Conservation (phyloP, 2,329 filamentous ascomycete species). For the Atkinsonella texensis region DNA sequence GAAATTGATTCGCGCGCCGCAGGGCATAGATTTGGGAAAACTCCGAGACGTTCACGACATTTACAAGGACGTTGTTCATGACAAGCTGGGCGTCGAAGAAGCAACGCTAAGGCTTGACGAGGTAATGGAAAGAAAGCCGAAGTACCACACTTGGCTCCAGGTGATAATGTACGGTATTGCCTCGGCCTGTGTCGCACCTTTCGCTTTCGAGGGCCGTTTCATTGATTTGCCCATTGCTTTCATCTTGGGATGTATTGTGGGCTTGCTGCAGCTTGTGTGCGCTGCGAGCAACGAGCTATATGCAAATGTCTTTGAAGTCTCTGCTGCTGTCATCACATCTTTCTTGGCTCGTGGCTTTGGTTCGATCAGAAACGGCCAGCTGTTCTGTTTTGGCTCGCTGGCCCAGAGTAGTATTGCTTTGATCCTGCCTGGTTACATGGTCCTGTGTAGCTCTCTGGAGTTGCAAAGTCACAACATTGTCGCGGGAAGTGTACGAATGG, state of each 20-base stretch:
- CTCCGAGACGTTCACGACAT: slow-evolving; percentile 63
- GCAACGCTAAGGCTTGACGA: slow-evolving; percentile 50
- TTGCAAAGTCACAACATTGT: slow-evolving; percentile 60
- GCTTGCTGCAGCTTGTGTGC: slow-evolving; percentile 60
- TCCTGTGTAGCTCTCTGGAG: slow-evolving; percentile 42
- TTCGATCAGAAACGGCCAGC: slow-evolving; percentile 43
- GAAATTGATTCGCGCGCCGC: slow-evolving; percentile 55
- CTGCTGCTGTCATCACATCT: slow-evolving; percentile 50
- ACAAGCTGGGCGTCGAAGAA: slow-evolving; percentile 60
- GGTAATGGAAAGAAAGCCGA: slow-evolving; percentile 32
- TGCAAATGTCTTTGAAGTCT: slow-evolving; percentile 39
- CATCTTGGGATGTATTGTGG: slow-evolving; percentile 61
- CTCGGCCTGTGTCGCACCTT: slow-evolving; percentile 64
- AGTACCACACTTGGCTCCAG: slow-evolving; percentile 38
- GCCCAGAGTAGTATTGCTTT: slow-evolving; percentile 63
- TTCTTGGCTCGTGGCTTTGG: slow-evolving; percentile 59
- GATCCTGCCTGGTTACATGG: slow-evolving; percentile 53
- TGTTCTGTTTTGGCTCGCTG: slow-evolving; percentile 62
- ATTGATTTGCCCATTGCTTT: slow-evolving; percentile 73
- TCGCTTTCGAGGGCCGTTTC: slow-evolving; percentile 64
- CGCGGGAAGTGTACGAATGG: slow-evolving; percentile 61
- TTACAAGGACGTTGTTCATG: slow-evolving; percentile 74
- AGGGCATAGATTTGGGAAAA: slow-evolving; percentile 63
- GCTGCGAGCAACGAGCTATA: slow-evolving; percentile 64
- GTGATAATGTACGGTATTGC: slow-evolving; percentile 65